Evolutionary conservation across 768 basidiomycete species (phyloP).

Genomic region (Leccinum longicurvipes): DNA sequence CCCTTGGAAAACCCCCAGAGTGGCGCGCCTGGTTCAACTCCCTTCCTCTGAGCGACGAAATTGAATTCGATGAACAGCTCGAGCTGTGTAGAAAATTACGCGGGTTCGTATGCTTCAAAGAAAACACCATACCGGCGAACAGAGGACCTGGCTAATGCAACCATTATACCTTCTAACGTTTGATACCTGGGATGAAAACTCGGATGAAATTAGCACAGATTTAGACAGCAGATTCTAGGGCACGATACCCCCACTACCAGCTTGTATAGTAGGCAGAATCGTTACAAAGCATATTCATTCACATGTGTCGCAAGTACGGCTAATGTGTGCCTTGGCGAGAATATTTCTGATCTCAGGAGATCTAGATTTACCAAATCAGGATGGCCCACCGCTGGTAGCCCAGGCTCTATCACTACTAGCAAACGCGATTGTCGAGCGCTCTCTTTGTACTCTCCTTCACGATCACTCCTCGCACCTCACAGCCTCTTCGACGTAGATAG

Average conservation of each 20-base stretch:
- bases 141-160: slow-evolving; percentile 7
- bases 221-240: slow-evolving; percentile 20
- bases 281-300: slow-evolving; percentile 12
- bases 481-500: slow-evolving; percentile 3
- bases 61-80: slow-evolving; percentile 16
- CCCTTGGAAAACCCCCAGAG: slow-evolving; percentile 46
- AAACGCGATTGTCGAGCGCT: slow-evolving; percentile 4
- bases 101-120: slow-evolving; percentile 55
- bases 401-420: background rate
- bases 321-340: background rate
- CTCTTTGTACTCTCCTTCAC: slow-evolving; percentile 2
- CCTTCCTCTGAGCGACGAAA: slow-evolving; percentile 14
- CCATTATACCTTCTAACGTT: slow-evolving; percentile 15
- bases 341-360: background rate
- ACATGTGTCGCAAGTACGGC: background rate
- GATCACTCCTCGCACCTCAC: slow-evolving; percentile 4
- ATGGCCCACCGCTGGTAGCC: background rate
- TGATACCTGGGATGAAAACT: slow-evolving; percentile 17
- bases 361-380: slow-evolving; percentile 27
- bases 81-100: slow-evolving; percentile 43
- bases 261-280: slow-evolving; percentile 26
- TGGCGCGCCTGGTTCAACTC: slow-evolving; percentile 51
- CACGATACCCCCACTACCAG: slow-evolving; percentile 23
- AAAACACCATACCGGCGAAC: slow-evolving; percentile 9
- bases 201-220: slow-evolving; percentile 9